A percentile compares a stretch with the other conserved stretches of the same genome.
These are phyloP conservation scores for Podospora australis DNA, from an alignment of 495 filamentous ascomycete genomes.

Conservation along the genomic window DNA sequence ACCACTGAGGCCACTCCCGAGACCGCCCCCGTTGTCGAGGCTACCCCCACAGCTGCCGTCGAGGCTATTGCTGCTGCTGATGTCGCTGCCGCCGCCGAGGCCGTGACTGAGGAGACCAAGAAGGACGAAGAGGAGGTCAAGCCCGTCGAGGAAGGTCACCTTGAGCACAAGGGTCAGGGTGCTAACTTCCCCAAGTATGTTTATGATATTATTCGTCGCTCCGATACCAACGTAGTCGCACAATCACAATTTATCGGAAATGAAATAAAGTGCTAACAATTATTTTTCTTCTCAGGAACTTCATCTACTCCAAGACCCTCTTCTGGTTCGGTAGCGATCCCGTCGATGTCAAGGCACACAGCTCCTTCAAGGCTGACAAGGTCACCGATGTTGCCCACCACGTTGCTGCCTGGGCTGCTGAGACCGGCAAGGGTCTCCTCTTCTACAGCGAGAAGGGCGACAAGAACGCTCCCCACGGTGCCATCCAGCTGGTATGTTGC, in stretches of 20 bases:
- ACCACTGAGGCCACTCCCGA: slow-evolving; percentile 28
- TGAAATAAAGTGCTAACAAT: slow-evolving; percentile 14
- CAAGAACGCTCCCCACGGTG: slow-evolving; percentile 71
- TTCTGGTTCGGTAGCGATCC: slow-evolving; percentile 91
- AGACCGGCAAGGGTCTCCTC: slow-evolving; percentile 93
- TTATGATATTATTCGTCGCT: too few relatives aligned
- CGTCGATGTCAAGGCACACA: slow-evolving; percentile 65
- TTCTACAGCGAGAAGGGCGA: slow-evolving; percentile 83
- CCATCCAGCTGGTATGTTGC: slow-evolving; percentile 71
- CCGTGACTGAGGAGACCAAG: slow-evolving; percentile 44
- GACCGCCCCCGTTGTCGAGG: slow-evolving; percentile 35
- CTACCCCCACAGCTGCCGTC: slow-evolving; percentile 36
- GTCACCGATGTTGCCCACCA: slow-evolving; percentile 65
- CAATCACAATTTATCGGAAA: not conserved
- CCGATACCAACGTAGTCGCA: not conserved
- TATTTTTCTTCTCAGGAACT: slow-evolving; percentile 28
- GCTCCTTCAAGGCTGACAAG: slow-evolving; percentile 81
- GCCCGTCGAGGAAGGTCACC: slow-evolving; percentile 65
- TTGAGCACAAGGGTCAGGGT: slow-evolving; percentile 83
- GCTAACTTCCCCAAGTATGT: slow-evolving; percentile 78
- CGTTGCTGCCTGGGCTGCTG: slow-evolving; percentile 76
- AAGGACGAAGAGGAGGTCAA: slow-evolving; percentile 54
- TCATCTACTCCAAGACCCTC: slow-evolving; percentile 47
- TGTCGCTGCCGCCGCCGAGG: slow-evolving; percentile 46
- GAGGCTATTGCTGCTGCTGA: slow-evolving; percentile 44